Conservation (phyloP, 257 asterid species). For the Osmanthus fragrans region DNA sequence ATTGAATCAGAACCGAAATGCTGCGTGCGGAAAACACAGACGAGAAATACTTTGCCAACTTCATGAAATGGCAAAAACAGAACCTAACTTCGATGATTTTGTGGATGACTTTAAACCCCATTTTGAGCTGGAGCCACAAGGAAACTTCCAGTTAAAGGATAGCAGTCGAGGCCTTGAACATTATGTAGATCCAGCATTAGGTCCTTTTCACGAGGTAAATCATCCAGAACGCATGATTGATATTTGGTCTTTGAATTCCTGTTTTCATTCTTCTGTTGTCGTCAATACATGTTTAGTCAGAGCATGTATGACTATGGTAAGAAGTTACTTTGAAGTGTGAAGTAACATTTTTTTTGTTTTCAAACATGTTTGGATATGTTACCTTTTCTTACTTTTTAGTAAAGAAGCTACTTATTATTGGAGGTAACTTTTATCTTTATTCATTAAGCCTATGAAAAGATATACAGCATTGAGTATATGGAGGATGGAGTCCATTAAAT, state of each 20-base stretch:
- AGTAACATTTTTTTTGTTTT: no score
- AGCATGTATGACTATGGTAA: no score
- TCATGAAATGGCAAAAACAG: conserved; percentile 63
- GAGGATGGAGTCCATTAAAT: neutral
- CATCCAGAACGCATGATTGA: neutral
- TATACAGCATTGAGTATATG: neutral
- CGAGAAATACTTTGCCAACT: conserved; percentile 80
- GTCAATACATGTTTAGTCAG: no score
- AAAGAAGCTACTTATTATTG: no score
- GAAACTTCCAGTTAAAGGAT: conserved; percentile 31
- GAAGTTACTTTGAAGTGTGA: no score
- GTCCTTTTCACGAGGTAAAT: conserved; percentile 57
- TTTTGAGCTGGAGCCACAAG: conserved; percentile 33
- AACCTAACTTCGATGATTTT: conserved; percentile 52
- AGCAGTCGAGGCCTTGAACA: conserved; percentile 30
- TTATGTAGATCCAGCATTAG: conserved; percentile 31
- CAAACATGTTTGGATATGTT: no score
- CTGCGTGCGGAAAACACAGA: conserved; percentile 77
- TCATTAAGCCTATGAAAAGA: neutral
- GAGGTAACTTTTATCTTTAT: no score
- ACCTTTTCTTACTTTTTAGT: no score
- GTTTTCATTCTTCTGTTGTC: no score
- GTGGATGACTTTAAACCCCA: conserved; percentile 44
- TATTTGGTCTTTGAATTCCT: neutral
- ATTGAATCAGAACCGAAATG: conserved; percentile 78